Conservation (phyloP, 2,329 filamentous ascomycete genomes). For the Sclerotiophoma versabilis region DNA sequence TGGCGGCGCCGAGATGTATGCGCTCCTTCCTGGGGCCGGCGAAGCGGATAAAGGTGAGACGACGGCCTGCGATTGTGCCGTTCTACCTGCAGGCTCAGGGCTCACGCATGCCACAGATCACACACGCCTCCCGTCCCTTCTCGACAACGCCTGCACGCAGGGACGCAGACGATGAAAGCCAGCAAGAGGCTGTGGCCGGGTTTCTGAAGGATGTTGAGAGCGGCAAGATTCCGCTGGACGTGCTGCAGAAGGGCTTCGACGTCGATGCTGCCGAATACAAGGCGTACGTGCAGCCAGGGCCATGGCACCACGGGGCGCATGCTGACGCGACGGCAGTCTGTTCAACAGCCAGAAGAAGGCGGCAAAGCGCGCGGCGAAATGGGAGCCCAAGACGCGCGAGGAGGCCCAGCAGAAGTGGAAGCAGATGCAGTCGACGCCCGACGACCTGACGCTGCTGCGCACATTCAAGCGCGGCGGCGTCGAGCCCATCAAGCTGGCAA, state of each 20-base stretch:
- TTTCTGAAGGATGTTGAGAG: conserved; percentile 30
- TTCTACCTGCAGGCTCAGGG: neutral
- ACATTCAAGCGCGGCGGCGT: conserved; percentile 44
- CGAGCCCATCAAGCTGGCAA: conserved; percentile 45
- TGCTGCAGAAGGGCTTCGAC: conserved; percentile 34
- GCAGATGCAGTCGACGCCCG: conserved; percentile 39
- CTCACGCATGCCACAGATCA: conserved; percentile 40
- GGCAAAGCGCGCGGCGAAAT: conserved; percentile 24
- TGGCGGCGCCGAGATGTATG: conserved; percentile 55
- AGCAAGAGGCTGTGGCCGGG: conserved; percentile 20
- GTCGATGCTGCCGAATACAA: conserved; percentile 40
- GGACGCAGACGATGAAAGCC: conserved; percentile 27
- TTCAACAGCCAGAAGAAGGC: conserved; percentile 35
- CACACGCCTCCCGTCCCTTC: conserved; percentile 29
- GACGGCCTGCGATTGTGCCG: neutral
- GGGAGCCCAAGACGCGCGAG: conserved; percentile 41
- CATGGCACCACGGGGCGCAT: neutral
- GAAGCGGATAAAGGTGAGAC: conserved; percentile 53
- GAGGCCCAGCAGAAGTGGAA: conserved; percentile 41
- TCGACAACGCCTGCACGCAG: conserved; percentile 35
- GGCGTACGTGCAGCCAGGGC: conserved; percentile 24
- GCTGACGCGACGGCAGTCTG: conserved; percentile 31
- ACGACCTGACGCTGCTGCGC: conserved; percentile 38
- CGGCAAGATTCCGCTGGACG: conserved; percentile 34
- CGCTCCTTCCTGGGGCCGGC: conserved; percentile 53